These are phyloP conservation scores for Xylaria grammica DNA, from an alignment of 495 filamentous ascomycete species.

Conservation along the genomic window DNA sequence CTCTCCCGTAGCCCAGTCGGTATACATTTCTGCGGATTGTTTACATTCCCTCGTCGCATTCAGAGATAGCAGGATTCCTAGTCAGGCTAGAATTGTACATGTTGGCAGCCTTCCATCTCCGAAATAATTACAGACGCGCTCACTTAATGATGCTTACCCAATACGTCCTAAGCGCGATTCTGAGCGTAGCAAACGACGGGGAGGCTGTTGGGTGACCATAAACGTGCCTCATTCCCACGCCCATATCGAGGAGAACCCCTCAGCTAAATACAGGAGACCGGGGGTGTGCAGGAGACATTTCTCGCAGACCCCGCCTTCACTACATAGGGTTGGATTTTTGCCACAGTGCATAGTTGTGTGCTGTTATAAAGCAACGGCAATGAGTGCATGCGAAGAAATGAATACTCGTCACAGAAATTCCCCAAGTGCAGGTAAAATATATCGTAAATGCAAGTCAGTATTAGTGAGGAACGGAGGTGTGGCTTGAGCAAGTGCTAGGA, in stretches of 20 bases:
- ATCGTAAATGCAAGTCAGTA: not conserved
- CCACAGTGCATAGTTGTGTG: no score
- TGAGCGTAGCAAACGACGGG: not conserved
- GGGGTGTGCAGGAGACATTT: no score
- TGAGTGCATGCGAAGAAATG: not conserved
- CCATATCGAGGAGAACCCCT: no score
- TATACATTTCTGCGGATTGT: no score
- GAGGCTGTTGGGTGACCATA: not conserved
- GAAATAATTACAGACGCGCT: not conserved
- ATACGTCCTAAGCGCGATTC: not conserved
- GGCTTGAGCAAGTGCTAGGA: no score
- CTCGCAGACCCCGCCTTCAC: no score
- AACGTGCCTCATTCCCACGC: not conserved
- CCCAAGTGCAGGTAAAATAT: no score
- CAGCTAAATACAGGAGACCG: not conserved
- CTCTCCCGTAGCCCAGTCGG: not conserved
- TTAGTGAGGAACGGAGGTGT: not conserved
- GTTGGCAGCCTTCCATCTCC: not conserved
- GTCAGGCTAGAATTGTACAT: not conserved
- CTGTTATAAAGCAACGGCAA: no score
- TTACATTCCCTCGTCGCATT: no score
- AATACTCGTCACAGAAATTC: no score
- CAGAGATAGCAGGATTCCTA: not conserved
- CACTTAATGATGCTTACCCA: conserved; percentile 5
- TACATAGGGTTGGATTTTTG: not conserved